These are phyloP conservation scores for Xylaria scruposa DNA, from an alignment of 495 filamentous ascomycete species.

Conservation along the genomic window DNA sequence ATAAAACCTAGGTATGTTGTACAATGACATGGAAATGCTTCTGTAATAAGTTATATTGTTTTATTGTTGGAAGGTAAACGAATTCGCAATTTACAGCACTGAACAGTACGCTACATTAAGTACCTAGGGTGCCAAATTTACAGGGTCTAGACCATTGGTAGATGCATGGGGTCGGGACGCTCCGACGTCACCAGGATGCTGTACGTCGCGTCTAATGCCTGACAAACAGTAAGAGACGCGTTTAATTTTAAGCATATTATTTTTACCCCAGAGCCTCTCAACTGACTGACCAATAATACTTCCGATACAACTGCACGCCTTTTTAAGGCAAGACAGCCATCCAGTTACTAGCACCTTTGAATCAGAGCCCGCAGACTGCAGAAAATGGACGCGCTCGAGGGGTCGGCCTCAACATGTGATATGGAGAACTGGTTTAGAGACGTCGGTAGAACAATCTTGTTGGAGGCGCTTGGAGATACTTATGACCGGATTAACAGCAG, in stretches of 20 bases:
- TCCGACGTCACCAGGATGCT: constrained; percentile 1
- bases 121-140: too few species aligned
- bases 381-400: background rate
- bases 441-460: constrained; percentile 46
- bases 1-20: background rate
- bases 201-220: background rate
- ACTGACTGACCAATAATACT: background rate
- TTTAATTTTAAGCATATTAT: constrained; percentile 3
- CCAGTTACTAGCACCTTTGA: background rate
- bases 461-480: constrained; percentile 47
- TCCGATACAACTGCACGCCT: background rate
- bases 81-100: background rate
- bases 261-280: background rate
- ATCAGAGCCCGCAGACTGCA: background rate
- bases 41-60: too few species aligned
- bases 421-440: constrained; percentile 50
- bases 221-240: background rate
- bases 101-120: background rate
- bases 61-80: too few species aligned
- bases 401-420: background rate
- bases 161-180: background rate
- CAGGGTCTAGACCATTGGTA: too few species aligned
- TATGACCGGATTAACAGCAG: constrained; percentile 48
- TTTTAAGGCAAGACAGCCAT: background rate
- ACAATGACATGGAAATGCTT: background rate